Base-by-base conservation (phyloP, 805 yeast genomes). In the Candida sphagnicola region DNA sequence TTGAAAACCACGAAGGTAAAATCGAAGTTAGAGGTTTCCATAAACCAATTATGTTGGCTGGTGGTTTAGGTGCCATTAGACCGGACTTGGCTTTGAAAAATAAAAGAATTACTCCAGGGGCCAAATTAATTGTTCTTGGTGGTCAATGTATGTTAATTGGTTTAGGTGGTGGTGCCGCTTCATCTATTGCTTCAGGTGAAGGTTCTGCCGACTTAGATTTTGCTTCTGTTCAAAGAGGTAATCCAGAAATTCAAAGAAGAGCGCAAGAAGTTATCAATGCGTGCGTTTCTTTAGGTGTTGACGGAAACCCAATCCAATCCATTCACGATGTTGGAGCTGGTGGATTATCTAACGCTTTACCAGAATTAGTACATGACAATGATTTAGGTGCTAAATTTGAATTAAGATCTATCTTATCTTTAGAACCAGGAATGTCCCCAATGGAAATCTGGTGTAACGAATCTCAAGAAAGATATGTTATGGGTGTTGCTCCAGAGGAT, bases 381-480 rank as follows among this genome's bases (percentile, higher is more conserved):
- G 93, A 85, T 48, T 75, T 93, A 46, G 99, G 99, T 60, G 99
- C 96, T 19, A 74, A 61, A 47, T 93, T 93, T 47, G 96, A 93
- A 63, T 74, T 93, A 48, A 80, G 99, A 65, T 85, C 90, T 40
- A 83, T 93, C 41, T 77, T 95, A 40, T 82, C 89, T 26, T 75
- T 89, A 48, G 99, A 93, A 63, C 95, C 96, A 35, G 95, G 97
- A 42, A 88, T 93, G 97, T 91, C 98, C 4, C 98, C 99, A 40
- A 87, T 93, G 95, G 99, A 93, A 70, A 88, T 93, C 47, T 93
- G 99, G 99, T 93, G 99, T 77, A 91, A 95, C 54, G 99, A 93
- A 67, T 93, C 98, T 2, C 99, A 93, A 69, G 99, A 93, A 65
- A 82, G 99, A 63, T 93, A 90, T 54, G 99, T 93, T 17, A 65